Evolutionary conservation across 2,329 filamentous ascomycete species (phyloP).

Genomic region (Fusarium drepaniforme): DNA sequence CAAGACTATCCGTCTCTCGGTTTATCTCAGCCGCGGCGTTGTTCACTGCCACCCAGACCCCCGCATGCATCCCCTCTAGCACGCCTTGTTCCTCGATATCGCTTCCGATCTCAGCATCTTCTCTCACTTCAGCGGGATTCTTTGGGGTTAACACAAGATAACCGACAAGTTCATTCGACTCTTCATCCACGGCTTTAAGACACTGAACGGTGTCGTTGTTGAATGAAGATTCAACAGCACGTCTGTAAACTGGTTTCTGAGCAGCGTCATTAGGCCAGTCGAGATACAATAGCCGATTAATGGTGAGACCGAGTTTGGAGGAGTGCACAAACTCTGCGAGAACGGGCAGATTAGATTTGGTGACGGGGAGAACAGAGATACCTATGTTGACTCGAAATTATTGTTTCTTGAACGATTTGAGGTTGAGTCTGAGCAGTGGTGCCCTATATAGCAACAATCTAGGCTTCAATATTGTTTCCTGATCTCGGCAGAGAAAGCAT

Average conservation of each 20-base stretch:
- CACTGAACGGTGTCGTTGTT: not conserved
- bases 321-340: slow-evolving; percentile 4
- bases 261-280: slow-evolving; percentile 17
- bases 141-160: slow-evolving; percentile 10
- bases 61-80: not conserved
- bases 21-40: not conserved
- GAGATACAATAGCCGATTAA: slow-evolving; percentile 17
- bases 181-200: slow-evolving; percentile 15
- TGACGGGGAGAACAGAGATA: slow-evolving; percentile 6
- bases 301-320: slow-evolving; percentile 11
- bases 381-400: not conserved
- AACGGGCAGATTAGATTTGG: not conserved
- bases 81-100: not conserved
- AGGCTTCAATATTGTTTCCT: not conserved
- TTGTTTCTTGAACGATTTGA: too few relatives aligned
- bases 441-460: not conserved
- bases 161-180: slow-evolving; percentile 10
- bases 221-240: slow-evolving; percentile 1
- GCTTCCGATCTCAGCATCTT: too few relatives aligned
- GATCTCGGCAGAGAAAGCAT: not conserved
- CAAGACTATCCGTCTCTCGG: not conserved
- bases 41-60: not conserved
- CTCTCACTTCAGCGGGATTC: not conserved
- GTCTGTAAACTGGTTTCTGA: not conserved
- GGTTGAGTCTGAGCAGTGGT: too few relatives aligned